These are phyloP conservation scores for Ascoidea tarda DNA, from an alignment of 805 yeast species.

Conservation along the genomic window DNA sequence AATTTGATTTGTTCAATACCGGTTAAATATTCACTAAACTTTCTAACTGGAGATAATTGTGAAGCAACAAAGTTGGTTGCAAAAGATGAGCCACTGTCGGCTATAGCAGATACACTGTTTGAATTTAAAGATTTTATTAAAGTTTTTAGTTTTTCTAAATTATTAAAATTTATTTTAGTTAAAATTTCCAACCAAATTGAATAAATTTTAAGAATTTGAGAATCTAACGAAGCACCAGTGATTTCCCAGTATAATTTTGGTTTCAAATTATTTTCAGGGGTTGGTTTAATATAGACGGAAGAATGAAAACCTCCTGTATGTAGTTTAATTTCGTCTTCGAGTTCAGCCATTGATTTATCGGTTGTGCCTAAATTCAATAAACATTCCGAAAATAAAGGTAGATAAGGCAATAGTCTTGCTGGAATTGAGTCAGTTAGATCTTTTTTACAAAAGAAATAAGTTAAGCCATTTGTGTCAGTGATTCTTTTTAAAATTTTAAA, in stretches of 20 bases:
- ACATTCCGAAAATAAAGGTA: slow-evolving; percentile 69
- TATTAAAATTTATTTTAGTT: slow-evolving; percentile 46
- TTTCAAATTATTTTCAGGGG: slow-evolving; percentile 32
- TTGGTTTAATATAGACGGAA: slow-evolving; percentile 38
- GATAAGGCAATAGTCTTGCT: slow-evolving; percentile 42
- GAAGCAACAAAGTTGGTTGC: slow-evolving; percentile 62
- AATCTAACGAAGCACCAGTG: slow-evolving; percentile 56
- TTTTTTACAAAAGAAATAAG: slow-evolving; percentile 61
- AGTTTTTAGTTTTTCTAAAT: slow-evolving; percentile 54
- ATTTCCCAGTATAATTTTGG: slow-evolving; percentile 41
- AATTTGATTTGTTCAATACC: slow-evolving; percentile 76
- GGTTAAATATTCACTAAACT: slow-evolving; percentile 44
- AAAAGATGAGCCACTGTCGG: slow-evolving; percentile 79
- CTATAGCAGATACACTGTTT: slow-evolving; percentile 64
- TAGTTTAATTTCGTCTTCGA: slow-evolving; percentile 74
- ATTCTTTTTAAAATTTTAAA: slow-evolving; percentile 29
- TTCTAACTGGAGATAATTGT: slow-evolving; percentile 41
- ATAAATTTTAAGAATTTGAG: slow-evolving; percentile 45
- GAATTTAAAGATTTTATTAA: slow-evolving; percentile 63
- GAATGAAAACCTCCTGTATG: slow-evolving; percentile 77
- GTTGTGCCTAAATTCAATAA: slow-evolving; percentile 81
- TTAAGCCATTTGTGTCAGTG: slow-evolving; percentile 69
- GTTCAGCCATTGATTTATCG: slow-evolving; percentile 51
- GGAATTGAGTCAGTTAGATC: slow-evolving; percentile 43
- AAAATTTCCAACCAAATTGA: slow-evolving; percentile 60